These are phyloP conservation scores for Sarocladium strictum DNA, from an alignment of 2,329 filamentous ascomycete genomes.

Conservation along the genomic window DNA sequence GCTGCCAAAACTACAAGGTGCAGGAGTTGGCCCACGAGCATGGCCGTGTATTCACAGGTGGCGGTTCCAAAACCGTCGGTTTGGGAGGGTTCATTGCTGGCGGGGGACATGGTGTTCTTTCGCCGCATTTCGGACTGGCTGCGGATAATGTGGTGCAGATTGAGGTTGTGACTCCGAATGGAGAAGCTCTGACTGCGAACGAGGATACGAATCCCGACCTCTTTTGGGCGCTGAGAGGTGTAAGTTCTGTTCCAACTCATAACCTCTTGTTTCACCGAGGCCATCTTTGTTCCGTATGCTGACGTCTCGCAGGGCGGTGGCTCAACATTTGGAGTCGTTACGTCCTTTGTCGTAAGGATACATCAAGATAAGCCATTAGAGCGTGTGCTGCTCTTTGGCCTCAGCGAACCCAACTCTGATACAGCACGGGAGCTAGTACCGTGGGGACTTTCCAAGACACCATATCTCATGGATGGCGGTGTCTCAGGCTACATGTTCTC, in stretches of 20 bases:
- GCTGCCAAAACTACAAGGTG: constrained; percentile 43
- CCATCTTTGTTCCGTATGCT: not conserved
- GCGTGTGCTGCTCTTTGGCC: constrained; percentile 20
- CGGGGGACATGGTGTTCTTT: constrained; percentile 38
- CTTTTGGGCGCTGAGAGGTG: constrained; percentile 52
- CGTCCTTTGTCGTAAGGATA: constrained; percentile 49
- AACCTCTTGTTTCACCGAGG: not conserved
- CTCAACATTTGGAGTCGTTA: constrained; percentile 55
- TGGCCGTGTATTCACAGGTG: constrained; percentile 47
- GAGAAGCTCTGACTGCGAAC: constrained; percentile 38
- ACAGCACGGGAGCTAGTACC: constrained; percentile 36
- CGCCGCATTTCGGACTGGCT: constrained; percentile 45
- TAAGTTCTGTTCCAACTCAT: constrained; percentile 17
- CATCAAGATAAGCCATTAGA: constrained; percentile 16
- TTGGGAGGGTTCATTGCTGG: constrained; percentile 49
- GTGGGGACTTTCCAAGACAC: constrained; percentile 39
- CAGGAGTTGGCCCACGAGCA: constrained; percentile 37
- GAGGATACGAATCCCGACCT: constrained; percentile 44
- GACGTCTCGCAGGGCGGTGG: constrained; percentile 41
- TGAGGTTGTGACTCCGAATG: constrained; percentile 42
- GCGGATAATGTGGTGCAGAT: constrained; percentile 50
- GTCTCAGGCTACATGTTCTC: constrained; percentile 42
- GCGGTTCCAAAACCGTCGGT: constrained; percentile 49
- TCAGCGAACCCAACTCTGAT: constrained; percentile 17
- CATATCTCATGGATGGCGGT: constrained; percentile 42